These are phyloP conservation scores for Ophiocordyceps camponoti-saundersi DNA, from an alignment of 2,329 filamentous ascomycete species.

Conservation along the genomic window DNA sequence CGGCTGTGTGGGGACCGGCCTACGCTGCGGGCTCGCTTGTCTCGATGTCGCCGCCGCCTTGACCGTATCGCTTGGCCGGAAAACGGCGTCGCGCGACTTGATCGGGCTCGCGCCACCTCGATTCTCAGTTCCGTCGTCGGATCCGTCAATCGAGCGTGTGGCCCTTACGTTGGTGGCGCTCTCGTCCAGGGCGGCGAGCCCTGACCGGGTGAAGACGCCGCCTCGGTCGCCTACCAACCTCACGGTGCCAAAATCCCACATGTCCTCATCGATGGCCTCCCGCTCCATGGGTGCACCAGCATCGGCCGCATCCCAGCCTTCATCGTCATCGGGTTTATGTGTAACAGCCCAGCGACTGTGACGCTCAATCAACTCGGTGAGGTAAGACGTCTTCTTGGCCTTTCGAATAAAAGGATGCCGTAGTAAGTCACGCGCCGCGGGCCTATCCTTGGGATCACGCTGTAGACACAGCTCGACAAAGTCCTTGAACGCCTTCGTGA, in stretches of 20 bases:
- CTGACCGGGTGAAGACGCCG: conserved; percentile 34
- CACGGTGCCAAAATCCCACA: conserved; percentile 98
- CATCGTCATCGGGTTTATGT: conserved; percentile 55
- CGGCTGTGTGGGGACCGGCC: conserved; percentile 23
- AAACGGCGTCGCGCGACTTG: conserved; percentile 29
- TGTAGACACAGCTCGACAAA: conserved; percentile 81
- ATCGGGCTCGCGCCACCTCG: conserved; percentile 32
- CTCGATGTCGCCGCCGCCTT: conserved; percentile 36
- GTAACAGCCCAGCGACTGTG: conserved; percentile 74
- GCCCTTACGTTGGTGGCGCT: conserved; percentile 63
- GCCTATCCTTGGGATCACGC: conserved; percentile 74
- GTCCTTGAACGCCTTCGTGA: conserved; percentile 83
- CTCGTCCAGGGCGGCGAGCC: conserved; percentile 59
- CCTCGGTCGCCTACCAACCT: conserved; percentile 57
- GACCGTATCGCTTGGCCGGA: conserved; percentile 34
- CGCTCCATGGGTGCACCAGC: conserved; percentile 36
- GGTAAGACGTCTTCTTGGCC: conserved; percentile 80
- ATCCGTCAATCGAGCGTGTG: conserved; percentile 30
- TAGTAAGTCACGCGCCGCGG: conserved; percentile 72
- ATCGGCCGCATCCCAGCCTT: conserved; percentile 38
- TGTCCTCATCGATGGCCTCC: conserved; percentile 52
- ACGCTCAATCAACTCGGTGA: conserved; percentile 89
- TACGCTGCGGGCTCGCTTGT: conserved; percentile 43
- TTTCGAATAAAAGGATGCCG: conserved; percentile 76
- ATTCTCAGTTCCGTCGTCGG: conserved; percentile 33